A percentile compares a stretch with the other conserved stretches of the same genome.
Conservation (phyloP, 2,329 filamentous ascomycete genomes). For the Ophiostoma fasciatum region DNA sequence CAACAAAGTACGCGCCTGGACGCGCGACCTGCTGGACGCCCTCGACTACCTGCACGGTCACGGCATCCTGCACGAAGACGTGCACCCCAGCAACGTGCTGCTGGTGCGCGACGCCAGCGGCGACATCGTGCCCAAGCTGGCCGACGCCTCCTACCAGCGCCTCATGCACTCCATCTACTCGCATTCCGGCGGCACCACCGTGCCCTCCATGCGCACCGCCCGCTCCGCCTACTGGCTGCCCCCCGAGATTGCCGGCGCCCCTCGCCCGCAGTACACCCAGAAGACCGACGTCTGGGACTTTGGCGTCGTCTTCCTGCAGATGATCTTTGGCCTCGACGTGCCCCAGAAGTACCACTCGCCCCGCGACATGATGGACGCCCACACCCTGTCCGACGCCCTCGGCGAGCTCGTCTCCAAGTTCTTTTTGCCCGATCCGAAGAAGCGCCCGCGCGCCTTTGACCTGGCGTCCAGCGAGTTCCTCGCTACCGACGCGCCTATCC, state of each 20-base stretch:
- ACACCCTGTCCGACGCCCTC: constrained; percentile 59
- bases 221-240: constrained; percentile 74
- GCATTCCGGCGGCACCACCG: constrained; percentile 34
- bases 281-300: constrained; percentile 95
- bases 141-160: constrained; percentile 57
- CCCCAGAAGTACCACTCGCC: constrained; percentile 68
- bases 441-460: constrained; percentile 69
- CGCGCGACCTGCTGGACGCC: constrained; percentile 79
- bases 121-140: constrained; percentile 57
- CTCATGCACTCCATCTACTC: constrained; percentile 45
- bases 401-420: constrained; percentile 70
- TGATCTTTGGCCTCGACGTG: constrained; percentile 76
- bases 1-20: constrained; percentile 71
- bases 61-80: constrained; percentile 68
- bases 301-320: constrained; percentile 80
- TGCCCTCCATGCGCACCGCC: constrained; percentile 41
- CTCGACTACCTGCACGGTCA: constrained; percentile 76
- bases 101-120: constrained; percentile 56
- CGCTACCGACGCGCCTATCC: constrained; percentile 46
- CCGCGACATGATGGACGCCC: constrained; percentile 52
- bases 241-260: constrained; percentile 54
- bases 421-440: constrained; percentile 73
- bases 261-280: constrained; percentile 47
- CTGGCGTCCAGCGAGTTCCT: constrained; percentile 50
- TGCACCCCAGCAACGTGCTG: constrained; percentile 68